Percentiles rank a stretch among this genome's conserved stretches.
These are phyloP conservation scores for Ceratobasidium sp. DNA, from an alignment of 1,284 basidiomycete genomes.

Conservation along the genomic window DNA sequence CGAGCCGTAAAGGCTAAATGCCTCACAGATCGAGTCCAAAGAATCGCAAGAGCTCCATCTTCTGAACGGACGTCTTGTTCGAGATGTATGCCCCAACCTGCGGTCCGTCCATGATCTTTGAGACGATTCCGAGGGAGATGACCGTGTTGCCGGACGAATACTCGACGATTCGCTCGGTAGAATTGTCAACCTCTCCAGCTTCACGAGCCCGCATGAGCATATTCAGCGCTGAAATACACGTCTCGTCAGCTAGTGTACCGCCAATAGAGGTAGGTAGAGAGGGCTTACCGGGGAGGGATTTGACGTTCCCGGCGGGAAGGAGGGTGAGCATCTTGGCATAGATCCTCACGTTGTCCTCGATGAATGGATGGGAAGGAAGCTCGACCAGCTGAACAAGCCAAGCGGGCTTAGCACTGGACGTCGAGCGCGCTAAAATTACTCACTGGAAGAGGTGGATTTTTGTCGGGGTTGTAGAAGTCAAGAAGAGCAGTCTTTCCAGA, in stretches of 20 bases:
- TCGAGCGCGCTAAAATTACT: background rate
- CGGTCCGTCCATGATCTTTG: constrained; percentile 15
- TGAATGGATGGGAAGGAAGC: constrained; percentile 27
- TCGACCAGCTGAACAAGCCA: constrained; percentile 17
- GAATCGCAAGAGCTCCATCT: constrained; percentile 34
- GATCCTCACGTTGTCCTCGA: constrained; percentile 16
- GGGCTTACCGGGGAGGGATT: constrained; percentile 10
- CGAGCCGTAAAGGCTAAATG: background rate
- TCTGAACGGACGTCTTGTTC: constrained; percentile 31
- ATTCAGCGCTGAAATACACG: constrained; percentile 17
- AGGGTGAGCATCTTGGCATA: constrained; percentile 35
- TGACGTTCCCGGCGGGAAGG: constrained; percentile 30
- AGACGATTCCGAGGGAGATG: constrained; percentile 25
- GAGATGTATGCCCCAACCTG: constrained; percentile 29
- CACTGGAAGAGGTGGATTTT: constrained; percentile 32
- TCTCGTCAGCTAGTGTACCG: background rate
- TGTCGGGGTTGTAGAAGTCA: constrained; percentile 34
- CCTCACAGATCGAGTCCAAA: constrained; percentile 34
- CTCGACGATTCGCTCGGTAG: constrained; percentile 16
- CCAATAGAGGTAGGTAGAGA: background rate
- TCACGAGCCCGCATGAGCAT: constrained; percentile 27
- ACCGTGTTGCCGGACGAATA: constrained; percentile 33
- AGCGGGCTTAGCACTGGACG: background rate
- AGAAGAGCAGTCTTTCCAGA: constrained; percentile 29
- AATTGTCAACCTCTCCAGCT: background rate